Percentiles rank a stretch among this genome's conserved stretches.
phyloP scores from a whole-genome alignment of 495 filamentous ascomycete genomes.

The Hypoxylon cercidicola region DNA sequence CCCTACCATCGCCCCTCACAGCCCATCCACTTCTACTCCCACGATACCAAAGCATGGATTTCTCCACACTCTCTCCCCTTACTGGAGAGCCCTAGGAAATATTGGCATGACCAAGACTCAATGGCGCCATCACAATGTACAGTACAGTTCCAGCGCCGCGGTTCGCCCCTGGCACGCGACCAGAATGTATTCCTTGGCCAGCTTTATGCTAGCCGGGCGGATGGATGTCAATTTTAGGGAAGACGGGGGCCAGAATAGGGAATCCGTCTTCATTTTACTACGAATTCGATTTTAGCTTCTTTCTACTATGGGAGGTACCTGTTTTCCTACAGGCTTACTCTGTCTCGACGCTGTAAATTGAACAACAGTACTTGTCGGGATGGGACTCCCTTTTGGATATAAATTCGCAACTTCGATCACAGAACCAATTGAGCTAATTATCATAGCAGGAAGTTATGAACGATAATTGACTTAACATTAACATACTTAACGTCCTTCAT shows the following conservation, averaged over 20 bases:
- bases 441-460: constrained; percentile 41
- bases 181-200: constrained; percentile 14
- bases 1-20: constrained; percentile 1
- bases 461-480: too few species aligned
- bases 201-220: background rate
- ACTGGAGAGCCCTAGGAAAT: constrained; percentile 32
- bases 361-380: background rate
- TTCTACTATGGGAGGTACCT: too few species aligned
- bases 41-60: background rate
- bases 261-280: too few species aligned
- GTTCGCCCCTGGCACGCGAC: constrained; percentile 22
- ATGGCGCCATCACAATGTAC: constrained; percentile 7
- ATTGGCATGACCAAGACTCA: constrained; percentile 20
- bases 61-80: constrained; percentile 1
- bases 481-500: background rate
- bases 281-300: too few species aligned
- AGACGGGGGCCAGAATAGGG: background rate
- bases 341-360: too few species aligned
- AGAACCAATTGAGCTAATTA: constrained; percentile 40
- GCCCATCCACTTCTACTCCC: background rate
- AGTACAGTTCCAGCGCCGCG: constrained; percentile 23
- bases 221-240: background rate
- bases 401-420: constrained; percentile 49
- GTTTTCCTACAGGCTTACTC: too few species aligned
- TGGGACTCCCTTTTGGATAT: constrained; percentile 21